phyloP scores from a whole-genome alignment of 108 stramenopile genomes.

The Nitzschia sp. region DNA sequence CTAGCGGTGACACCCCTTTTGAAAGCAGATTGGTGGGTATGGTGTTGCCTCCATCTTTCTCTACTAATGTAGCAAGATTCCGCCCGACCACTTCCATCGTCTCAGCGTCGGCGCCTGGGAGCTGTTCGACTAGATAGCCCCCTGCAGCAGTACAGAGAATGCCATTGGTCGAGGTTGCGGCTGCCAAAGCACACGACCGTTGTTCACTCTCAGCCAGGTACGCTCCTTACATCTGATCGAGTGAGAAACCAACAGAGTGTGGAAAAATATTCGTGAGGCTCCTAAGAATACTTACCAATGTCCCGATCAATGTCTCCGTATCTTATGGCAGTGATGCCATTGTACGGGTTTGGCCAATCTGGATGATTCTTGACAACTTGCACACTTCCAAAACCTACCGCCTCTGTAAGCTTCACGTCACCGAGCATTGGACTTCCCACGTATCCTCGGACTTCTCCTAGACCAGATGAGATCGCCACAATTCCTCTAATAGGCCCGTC shows the following conservation, averaged over 20 bases:
- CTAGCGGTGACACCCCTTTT: constrained; percentile 70
- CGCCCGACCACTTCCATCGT: constrained; percentile 53
- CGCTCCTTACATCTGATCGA: constrained; percentile 40
- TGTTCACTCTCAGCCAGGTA: constrained; percentile 89
- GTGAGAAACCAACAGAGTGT: neutral
- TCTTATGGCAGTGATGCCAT: constrained; percentile 80
- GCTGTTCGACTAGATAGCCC: constrained; percentile 85
- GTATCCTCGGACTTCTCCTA: constrained; percentile 72
- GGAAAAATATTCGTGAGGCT: neutral
- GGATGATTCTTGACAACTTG: constrained; percentile 92
- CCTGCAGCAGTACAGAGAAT: constrained; percentile 86
- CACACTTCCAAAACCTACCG: constrained; percentile 73
- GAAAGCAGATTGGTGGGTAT: constrained; percentile 71
- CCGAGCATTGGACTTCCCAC: constrained; percentile 77
- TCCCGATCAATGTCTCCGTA: constrained; percentile 87
- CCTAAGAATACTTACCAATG: constrained; percentile 54
- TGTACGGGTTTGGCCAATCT: constrained; percentile 87
- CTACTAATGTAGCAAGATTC: constrained; percentile 72
- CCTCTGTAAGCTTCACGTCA: constrained; percentile 63
- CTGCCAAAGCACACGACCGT: constrained; percentile 84
- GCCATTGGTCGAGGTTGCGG: constrained; percentile 69
- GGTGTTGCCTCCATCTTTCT: constrained; percentile 71
- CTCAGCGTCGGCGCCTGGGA: constrained; percentile 68
- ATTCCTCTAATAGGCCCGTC: constrained; percentile 82
- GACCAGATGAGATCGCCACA: constrained; percentile 68